These are phyloP conservation scores for Phytopythium sindhum DNA, from an alignment of 352 stramenopile genomes.

Conservation along the genomic window DNA sequence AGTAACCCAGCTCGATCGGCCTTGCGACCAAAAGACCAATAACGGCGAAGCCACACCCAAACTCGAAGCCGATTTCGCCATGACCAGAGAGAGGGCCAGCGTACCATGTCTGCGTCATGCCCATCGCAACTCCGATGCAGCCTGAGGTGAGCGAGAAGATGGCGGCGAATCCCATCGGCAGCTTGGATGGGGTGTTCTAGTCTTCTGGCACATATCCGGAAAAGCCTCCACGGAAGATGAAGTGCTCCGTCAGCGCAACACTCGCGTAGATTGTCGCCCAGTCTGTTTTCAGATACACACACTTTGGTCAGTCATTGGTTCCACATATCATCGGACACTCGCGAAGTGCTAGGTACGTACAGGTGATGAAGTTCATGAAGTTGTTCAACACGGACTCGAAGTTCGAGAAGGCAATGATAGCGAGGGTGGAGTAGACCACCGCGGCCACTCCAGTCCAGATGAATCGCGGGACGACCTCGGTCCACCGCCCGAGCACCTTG, in stretches of 20 bases:
- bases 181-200: constrained; percentile 29
- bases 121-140: constrained; percentile 22
- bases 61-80: constrained; percentile 29
- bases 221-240: constrained; percentile 34
- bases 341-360: constrained; percentile 2
- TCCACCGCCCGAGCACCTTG: constrained; percentile 37
- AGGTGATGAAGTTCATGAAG: constrained; percentile 52
- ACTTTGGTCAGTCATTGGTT: background rate
- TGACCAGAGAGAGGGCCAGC: constrained; percentile 19
- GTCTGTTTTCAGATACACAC: constrained; percentile 3
- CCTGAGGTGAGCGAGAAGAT: constrained; percentile 33
- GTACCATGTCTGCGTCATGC: constrained; percentile 46
- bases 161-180: constrained; percentile 29
- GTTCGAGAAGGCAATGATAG: constrained; percentile 32
- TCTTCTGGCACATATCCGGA: constrained; percentile 31
- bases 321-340: background rate
- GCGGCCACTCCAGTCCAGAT: constrained; percentile 32
- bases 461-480: constrained; percentile 20
- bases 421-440: constrained; percentile 26
- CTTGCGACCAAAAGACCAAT: constrained; percentile 24
- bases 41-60: constrained; percentile 28
- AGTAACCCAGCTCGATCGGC: constrained; percentile 27
- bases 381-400: constrained; percentile 42
- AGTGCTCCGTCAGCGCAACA: constrained; percentile 28
- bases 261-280: constrained; percentile 34